Evolutionary conservation across 139 green algal species (phyloP), one percentile per base, ranked within the genome.

Genomic region (Protoeuglena noctilucae): DNA sequence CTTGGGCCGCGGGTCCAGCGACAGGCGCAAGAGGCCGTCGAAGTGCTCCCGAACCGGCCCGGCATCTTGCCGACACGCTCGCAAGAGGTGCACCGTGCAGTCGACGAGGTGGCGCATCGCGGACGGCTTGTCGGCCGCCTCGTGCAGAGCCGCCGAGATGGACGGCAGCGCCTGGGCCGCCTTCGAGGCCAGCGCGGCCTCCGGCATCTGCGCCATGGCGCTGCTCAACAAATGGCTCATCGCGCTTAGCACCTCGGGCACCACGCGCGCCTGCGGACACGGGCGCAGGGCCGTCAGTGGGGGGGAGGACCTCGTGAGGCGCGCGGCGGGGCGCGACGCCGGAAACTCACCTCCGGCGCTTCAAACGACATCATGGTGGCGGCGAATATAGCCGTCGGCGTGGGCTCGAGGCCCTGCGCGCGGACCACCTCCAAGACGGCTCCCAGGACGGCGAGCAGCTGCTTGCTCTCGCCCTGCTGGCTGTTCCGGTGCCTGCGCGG

Each of bases 351-450:
- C n/a, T n/a, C n/a, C n/a, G n/a, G n/a, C n/a, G n/a, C n/a, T n/a
- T n/a, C n/a, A n/a, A n/a, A n/a, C n/a, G n/a, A n/a, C n/a, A n/a
- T n/a, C n/a, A n/a, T n/a, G n/a, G n/a, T 28, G 0, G 85, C 84
- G 3, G 85, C 84, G 57, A 92, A 94, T 9, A 87, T 57, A 26
- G 76, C 75, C 12, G 75, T 86, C 9, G 85, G 79, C 0, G 68
- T 82, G 0, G 69, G 63, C 29, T 72, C n/a, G 56, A 93, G 57
- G 0, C 66, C 61, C 48, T 87, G 53, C 1, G 56, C 62, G 2
- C 39, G 17, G 0, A 93, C 56, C 4, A 88, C 78, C 16, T 89
- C 76, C 18, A 67, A 43, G 25, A 92, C 55, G 0, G 81, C 73
- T 1, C 47, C 19, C 28, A 86, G 47, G 7, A 89, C 78, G 0